These are phyloP conservation scores for Candida incommunis DNA, from an alignment of 805 yeast genomes.

Conservation along the genomic window DNA sequence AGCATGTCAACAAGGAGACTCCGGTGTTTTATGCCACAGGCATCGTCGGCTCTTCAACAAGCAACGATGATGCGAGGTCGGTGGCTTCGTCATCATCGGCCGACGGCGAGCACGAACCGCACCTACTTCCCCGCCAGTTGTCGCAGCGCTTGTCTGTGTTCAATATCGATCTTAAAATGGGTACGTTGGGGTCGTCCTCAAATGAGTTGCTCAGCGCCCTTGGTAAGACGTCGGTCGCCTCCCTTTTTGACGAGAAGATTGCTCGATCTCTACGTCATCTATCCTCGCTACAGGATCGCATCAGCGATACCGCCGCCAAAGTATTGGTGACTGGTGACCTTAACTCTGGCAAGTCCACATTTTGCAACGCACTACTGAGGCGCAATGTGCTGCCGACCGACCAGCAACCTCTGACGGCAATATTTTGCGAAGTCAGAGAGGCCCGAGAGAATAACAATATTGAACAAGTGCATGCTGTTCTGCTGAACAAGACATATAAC, in stretches of 20 bases:
- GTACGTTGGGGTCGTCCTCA: neutral
- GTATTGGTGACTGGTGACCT: conserved; percentile 95
- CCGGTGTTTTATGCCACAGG: neutral
- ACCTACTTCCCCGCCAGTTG: neutral
- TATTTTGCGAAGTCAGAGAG: conserved; percentile 88
- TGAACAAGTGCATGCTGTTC: conserved; percentile 91
- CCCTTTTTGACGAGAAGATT: neutral
- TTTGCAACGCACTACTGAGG: conserved; percentile 79
- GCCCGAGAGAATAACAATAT: conserved; percentile 56
- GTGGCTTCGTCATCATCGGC: neutral
- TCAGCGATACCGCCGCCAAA: conserved; percentile 83
- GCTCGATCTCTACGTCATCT: neutral
- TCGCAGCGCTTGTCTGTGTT: neutral
- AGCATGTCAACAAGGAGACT: neutral
- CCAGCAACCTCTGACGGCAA: conserved; percentile 95
- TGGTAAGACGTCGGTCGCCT: neutral
- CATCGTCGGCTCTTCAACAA: neutral
- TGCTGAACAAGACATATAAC: conserved; percentile 31
- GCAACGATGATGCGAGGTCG: neutral
- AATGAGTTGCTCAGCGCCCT: neutral
- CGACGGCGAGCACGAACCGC: neutral
- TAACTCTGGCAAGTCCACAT: conserved; percentile 91
- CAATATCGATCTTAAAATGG: conserved; percentile 1
- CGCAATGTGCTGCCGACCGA: conserved; percentile 80
- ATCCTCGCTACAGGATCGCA: conserved; percentile 47